phyloP scores from a whole-genome alignment of 116 monocot species.

The Zostera marina region DNA sequence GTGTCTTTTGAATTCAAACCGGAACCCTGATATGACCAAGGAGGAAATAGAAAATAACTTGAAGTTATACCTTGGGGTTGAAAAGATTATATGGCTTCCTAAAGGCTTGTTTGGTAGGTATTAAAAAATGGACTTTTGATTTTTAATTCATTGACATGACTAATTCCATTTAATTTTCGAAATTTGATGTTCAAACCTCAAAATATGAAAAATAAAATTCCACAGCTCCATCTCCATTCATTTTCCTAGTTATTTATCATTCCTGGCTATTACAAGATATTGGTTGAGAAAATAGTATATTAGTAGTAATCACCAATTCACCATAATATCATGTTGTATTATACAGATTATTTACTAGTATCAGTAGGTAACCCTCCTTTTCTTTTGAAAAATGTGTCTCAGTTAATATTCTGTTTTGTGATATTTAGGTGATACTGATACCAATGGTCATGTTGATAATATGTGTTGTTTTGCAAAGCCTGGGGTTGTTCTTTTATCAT shows the following conservation, averaged over 20 bases:
- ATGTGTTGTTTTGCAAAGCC: constrained; percentile 90
- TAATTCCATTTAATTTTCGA: background rate
- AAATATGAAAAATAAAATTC: background rate
- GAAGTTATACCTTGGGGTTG: constrained; percentile 65
- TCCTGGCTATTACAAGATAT: no score
- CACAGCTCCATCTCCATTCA: no score
- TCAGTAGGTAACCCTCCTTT: background rate
- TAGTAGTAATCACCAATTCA: no score
- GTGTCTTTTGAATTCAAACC: constrained; percentile 76
- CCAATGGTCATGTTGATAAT: constrained; percentile 93
- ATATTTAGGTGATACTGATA: constrained; percentile 76
- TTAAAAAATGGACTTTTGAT: background rate
- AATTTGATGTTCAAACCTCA: background rate
- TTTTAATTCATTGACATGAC: background rate
- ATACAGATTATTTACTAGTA: background rate
- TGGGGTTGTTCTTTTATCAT: constrained; percentile 60
- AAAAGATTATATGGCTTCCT: constrained; percentile 92
- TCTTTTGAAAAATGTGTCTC: background rate
- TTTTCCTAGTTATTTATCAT: no score
- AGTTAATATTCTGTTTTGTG: background rate
- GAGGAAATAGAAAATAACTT: constrained; percentile 79
- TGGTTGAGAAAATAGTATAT: no score
- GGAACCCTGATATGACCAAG: constrained; percentile 84
- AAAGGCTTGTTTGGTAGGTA: constrained; percentile 72
- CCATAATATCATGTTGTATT: no score